Evolutionary conservation across 768 basidiomycete species (phyloP).

Genomic region (Lactarius psammicola): DNA sequence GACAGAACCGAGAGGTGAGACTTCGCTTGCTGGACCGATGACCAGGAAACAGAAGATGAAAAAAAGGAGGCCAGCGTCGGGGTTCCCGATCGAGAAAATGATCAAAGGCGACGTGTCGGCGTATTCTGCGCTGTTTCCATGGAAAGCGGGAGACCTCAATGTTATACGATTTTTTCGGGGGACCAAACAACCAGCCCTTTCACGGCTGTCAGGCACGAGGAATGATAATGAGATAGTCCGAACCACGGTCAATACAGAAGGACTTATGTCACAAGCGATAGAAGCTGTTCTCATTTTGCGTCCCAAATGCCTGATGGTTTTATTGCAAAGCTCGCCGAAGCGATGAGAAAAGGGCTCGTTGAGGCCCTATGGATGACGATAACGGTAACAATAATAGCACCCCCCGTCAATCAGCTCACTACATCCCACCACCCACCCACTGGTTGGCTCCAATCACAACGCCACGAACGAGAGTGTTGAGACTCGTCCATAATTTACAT

Average conservation of each 20-base stretch:
- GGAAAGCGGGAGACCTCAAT: background rate
- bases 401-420: conserved; percentile 21
- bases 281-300: background rate
- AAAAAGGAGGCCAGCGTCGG: background rate
- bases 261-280: conserved; percentile 6
- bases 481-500: conserved; percentile 54
- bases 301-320: background rate
- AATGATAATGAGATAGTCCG: background rate
- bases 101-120: background rate
- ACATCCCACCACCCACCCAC: conserved; percentile 14
- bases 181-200: background rate
- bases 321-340: conserved; percentile 5
- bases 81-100: conserved; percentile 14
- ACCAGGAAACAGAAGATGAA: background rate
- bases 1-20: conserved; percentile 48
- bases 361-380: conserved; percentile 44
- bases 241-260: conserved; percentile 3
- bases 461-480: conserved; percentile 40
- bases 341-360: conserved; percentile 47
- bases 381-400: conserved; percentile 21
- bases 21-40: conserved; percentile 20
- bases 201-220: background rate
- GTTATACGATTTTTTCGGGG: conserved; percentile 4
- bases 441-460: conserved; percentile 14
- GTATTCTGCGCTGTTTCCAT: conserved; percentile 16